A percentile compares a stretch with the other conserved stretches of the same genome.
phyloP scores from a whole-genome alignment of 345 rosid species.

The Acer yangbiense region DNA sequence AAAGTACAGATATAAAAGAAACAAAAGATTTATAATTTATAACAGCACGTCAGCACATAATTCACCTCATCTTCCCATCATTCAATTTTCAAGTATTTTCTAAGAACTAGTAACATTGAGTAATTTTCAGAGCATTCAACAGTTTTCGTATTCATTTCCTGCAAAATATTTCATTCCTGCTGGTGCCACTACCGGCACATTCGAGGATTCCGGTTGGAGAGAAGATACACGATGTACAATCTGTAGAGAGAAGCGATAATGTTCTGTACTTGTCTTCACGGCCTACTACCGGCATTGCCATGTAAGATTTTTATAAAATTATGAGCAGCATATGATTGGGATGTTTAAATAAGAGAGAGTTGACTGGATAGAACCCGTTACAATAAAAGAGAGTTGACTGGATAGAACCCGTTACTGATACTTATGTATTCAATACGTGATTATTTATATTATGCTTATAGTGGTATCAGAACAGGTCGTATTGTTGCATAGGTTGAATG shows the following conservation, averaged over 20 bases:
- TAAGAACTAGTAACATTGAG: neutral
- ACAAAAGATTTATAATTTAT: conserved; percentile 14
- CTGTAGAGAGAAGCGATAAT: conserved; percentile 45
- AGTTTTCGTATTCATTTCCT: conserved; percentile 34
- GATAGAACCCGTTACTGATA: no score
- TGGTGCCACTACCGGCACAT: conserved; percentile 44
- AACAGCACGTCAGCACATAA: conserved; percentile 4
- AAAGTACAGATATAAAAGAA: neutral
- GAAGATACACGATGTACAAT: conserved; percentile 45
- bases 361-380: no score
- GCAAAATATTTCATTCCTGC: conserved; percentile 62
- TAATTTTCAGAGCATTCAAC: neutral
- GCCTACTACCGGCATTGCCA: conserved; percentile 60
- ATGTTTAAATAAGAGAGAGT: no score
- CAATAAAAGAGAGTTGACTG: no score
- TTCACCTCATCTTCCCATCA: neutral
- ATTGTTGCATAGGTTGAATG: no score
- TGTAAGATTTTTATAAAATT: no score
- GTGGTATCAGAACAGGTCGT: no score
- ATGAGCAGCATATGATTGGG: no score
- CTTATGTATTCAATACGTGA: no score
- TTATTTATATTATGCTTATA: no score
- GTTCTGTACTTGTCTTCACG: conserved; percentile 63
- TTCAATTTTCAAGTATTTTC: neutral
- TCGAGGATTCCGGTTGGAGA: conserved; percentile 25